Evolutionary conservation across 208 protist species (phyloP).

Genomic region (Trichomonas gallinae): DNA sequence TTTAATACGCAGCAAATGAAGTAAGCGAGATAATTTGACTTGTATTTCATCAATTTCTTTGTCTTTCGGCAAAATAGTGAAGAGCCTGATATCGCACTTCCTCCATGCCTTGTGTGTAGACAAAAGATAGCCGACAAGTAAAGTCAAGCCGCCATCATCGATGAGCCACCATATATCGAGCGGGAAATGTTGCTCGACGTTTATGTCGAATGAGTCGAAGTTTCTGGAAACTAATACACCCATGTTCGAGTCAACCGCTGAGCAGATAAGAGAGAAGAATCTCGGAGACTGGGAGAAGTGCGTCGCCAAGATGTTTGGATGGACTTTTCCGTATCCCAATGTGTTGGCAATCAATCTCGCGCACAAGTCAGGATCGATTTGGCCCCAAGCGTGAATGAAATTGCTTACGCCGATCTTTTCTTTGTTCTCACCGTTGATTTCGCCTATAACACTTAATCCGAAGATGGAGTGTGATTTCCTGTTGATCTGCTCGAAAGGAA

Average conservation of each 20-base stretch:
- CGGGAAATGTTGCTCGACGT: not conserved
- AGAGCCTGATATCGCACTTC: not conserved
- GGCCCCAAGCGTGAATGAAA: not conserved
- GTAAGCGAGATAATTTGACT: not conserved
- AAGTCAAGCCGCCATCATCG: not conserved
- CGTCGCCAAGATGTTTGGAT: not conserved
- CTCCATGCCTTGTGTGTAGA: not conserved
- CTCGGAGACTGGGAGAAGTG: not conserved
- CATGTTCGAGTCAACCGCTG: not conserved
- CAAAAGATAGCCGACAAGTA: not conserved
- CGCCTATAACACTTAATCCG: not conserved
- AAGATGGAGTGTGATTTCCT: not conserved
- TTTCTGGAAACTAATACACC: not conserved
- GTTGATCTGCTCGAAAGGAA: not conserved
- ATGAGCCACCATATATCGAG: not conserved
- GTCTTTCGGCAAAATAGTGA: not conserved
- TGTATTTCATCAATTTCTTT: not conserved
- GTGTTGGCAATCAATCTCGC: not conserved
- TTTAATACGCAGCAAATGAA: not conserved
- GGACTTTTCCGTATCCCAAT: not conserved
- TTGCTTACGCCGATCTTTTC: no score
- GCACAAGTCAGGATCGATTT: not conserved
- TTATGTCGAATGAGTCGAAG: not conserved
- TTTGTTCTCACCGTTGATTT: not conserved
- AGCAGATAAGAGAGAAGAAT: not conserved